Conservation (phyloP, 2,329 filamentous ascomycete genomes). For the Beauveria medogensis region DNA sequence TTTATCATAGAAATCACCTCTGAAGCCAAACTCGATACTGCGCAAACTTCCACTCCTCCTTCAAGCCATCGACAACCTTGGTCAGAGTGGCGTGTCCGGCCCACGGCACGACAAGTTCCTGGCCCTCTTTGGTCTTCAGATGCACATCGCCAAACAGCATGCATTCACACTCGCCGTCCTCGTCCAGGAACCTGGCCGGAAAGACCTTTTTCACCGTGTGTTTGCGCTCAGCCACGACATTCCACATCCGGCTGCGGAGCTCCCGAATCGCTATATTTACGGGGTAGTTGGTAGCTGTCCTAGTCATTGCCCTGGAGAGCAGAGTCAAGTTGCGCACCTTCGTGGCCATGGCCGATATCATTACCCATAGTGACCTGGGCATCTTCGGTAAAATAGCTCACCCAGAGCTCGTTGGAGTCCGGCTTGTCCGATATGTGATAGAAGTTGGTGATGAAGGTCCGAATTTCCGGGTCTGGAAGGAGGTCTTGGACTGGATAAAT, state of each 20-base stretch:
- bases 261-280: conserved; percentile 29
- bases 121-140: conserved; percentile 21
- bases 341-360: conserved; percentile 27
- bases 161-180: conserved; percentile 22
- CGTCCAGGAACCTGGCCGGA: conserved; percentile 27
- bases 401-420: conserved; percentile 35
- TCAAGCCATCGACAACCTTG: conserved; percentile 16
- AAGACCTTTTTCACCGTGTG: conserved; percentile 36
- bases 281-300: background rate
- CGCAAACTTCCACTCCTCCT: conserved; percentile 26
- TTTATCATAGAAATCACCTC: background rate
- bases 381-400: conserved; percentile 32
- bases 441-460: conserved; percentile 35
- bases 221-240: conserved; percentile 28
- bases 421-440: conserved; percentile 35
- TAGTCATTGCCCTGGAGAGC: background rate
- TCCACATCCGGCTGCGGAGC: conserved; percentile 37
- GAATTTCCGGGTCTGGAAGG: conserved; percentile 24
- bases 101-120: conserved; percentile 21
- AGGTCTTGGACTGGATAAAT: conserved; percentile 23
- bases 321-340: conserved; percentile 20
- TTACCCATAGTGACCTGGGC: conserved; percentile 36
- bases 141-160: conserved; percentile 26
- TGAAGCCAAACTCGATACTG: conserved; percentile 27
- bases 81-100: conserved; percentile 24